Percentiles rank a stretch among this genome's conserved stretches.
These are phyloP conservation scores for Nicotiana paniculata DNA, from an alignment of 257 asterid species.

Conservation along the genomic window DNA sequence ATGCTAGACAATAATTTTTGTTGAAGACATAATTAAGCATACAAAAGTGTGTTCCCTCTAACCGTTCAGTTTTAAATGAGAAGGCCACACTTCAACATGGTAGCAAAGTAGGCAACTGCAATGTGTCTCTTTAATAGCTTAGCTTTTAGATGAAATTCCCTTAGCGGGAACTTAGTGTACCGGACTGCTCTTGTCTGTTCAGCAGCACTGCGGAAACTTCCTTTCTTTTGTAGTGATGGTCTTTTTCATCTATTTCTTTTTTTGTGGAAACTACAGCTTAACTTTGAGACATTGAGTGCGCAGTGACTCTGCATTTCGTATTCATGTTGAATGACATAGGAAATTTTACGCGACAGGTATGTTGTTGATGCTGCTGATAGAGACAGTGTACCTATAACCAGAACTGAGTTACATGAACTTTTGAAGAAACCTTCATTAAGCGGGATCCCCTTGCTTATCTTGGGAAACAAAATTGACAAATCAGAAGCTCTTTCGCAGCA, in stretches of 20 bases:
- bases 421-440: conserved; percentile 61
- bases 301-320: background rate
- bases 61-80: too few relatives aligned
- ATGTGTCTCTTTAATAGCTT: background rate
- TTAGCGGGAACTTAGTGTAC: too few relatives aligned
- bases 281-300: background rate
- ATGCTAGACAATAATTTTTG: background rate
- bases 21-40: background rate
- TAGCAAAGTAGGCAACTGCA: too few relatives aligned
- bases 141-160: background rate
- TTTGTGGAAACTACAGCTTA: background rate
- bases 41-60: background rate
- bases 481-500: conserved; percentile 83
- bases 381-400: conserved; percentile 77
- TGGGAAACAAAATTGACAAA: conserved; percentile 87
- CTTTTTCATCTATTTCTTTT: background rate
- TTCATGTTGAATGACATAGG: background rate
- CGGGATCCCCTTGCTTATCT: conserved; percentile 77
- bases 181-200: background rate
- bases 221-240: background rate
- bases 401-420: conserved; percentile 70
- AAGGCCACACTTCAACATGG: too few relatives aligned
- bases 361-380: conserved; percentile 96
- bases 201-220: background rate
- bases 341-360: conserved; percentile 37